Base-by-base conservation (phyloP, 2,329 filamentous ascomycete species). In the Myriosclerotinia duriaeana region DNA sequence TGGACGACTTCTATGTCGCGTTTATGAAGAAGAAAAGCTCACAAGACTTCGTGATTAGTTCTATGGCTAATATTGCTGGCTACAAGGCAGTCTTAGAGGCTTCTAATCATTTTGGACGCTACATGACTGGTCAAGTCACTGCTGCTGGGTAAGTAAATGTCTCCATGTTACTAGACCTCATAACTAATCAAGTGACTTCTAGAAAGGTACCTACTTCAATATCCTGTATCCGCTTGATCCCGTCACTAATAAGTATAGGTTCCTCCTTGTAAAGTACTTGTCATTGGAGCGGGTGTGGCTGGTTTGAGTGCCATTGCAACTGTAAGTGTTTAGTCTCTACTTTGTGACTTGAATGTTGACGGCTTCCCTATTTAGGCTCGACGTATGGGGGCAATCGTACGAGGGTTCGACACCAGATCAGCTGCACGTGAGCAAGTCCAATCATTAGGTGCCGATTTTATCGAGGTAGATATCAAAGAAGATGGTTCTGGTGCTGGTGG, bases 11-110 rank as follows among this genome's bases (percentile, higher is more conserved):
- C 2, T 6, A 20, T 8, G 4, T 7, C 2, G 12, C 48, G 15
- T n/a, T 40, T 14, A 46, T 46, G 22, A 53, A 50, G 72, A 40
- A 36, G 36, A 44, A 48, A 66, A 71, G 59, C 69, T 65, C 56
- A 67, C 48, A 44, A 62, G 42, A 5, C 17, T 26, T 17, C 14
- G 44, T 40, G 17, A 22, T 61, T 66, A 93, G 91, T 77, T 95
- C 91, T 12, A 96, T 96, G 93, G 92, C 93, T 68, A 96, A 96
- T 73, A 96, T 96, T 79, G 91, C 92, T 30, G 93, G 93, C 0
- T 97, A 97, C 80, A 96, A 96, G 78, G 93, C 92, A 52, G 91
- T 96, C 1, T 81, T 96, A 53, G 92, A 96, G 77, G 93, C 92
- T 1, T 93, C 91, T 17, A 96, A 96, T 78, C 87, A 90, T 70